Evolutionary conservation across 225 moss, liverwort and hornwort species (phyloP).

Genomic region (Physcomitrium patens): DNA sequence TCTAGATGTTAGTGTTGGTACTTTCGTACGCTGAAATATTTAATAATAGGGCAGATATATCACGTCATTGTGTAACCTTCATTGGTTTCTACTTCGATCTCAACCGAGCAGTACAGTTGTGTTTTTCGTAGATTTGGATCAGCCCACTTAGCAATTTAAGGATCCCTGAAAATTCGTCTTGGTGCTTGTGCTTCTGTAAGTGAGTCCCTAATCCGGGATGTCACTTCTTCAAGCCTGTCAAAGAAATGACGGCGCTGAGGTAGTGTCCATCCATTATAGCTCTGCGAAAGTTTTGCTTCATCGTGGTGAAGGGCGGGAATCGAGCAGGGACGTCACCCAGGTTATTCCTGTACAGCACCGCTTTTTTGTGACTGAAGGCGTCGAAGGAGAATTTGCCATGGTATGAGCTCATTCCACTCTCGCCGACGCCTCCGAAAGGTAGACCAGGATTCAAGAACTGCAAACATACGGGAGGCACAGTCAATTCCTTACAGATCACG

Average conservation of each 20-base stretch:
- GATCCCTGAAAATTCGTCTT: too few relatives aligned
- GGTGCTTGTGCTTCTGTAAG: too few relatives aligned
- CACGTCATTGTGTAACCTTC: too few relatives aligned
- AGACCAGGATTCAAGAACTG: conserved; percentile 55
- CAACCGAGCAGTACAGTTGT: too few relatives aligned
- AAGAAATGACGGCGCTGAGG: conserved; percentile 38
- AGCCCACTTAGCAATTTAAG: too few relatives aligned
- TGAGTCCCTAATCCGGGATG: too few relatives aligned
- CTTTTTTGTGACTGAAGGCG: conserved; percentile 78
- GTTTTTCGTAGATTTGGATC: too few relatives aligned
- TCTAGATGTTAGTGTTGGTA: too few relatives aligned
- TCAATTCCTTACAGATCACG: not conserved
- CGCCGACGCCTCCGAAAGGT: conserved; percentile 93
- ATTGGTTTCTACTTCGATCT: too few relatives aligned
- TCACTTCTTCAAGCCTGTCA: conserved; percentile 60
- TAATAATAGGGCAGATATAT: too few relatives aligned
- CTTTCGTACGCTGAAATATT: too few relatives aligned
- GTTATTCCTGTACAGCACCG: conserved; percentile 56
- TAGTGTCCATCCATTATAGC: conserved; percentile 51
- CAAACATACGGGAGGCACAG: not conserved
- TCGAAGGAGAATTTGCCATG: conserved; percentile 88
- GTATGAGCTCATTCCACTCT: conserved; percentile 83
- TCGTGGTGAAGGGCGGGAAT: conserved; percentile 67
- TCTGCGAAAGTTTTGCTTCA: conserved; percentile 52
- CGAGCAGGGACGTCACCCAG: conserved; percentile 48